Base-by-base conservation (phyloP, 1,139 yeast genomes). In the Scheffersomyces segobiensis region DNA sequence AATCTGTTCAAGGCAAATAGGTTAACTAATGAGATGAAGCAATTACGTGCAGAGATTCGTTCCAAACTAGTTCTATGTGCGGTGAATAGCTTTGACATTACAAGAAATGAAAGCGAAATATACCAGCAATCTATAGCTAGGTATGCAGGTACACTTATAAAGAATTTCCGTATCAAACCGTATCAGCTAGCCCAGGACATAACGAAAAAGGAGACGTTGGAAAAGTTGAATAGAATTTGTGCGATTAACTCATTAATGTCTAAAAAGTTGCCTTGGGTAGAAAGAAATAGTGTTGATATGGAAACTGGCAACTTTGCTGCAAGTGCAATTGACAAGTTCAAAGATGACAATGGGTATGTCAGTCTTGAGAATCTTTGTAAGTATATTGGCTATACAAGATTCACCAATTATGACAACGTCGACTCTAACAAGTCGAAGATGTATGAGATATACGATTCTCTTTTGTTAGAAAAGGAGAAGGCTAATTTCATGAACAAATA, bases 401-500 rank as follows among this genome's bases (percentile, higher is more conserved):
- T 67, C 54, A 53, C 54, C 5, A 55, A 59, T n/a, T 56, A 57
- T 18, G 57, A 52, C 52, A 55, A 49, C n/a, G 51, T 6, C 22
- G 22, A 46, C 8, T 19, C 51, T 14, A 21, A 20, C 20, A 46
- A 49, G 8, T 53, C 52, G 39, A 66, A 67, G 26, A 32, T 71
- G 52, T 71, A 66, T 55, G 63, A 68, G 17, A 55, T 67, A 8
- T 70, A 62, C 52, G 71, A 71, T 20, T 17, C 49, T 2, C 56
- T 72, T 10, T 12, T 55, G 1, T 39, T 55, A 2, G 58, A 64
- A 5, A 59, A 60, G 42, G 46, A 47, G 1, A 49, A 54, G 50
- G 5, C 19, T 2, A n/a, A 24, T 1, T 77, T 79, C 58, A 61
- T 74, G 70, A 50, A 61, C 1, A 60, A 67, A 3, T 79, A 78